Evolutionary conservation across 2,329 filamentous ascomycete species (phyloP), one percentile per base, ranked within the genome.

Genomic region (Pyrenophora tritici-repentis): DNA sequence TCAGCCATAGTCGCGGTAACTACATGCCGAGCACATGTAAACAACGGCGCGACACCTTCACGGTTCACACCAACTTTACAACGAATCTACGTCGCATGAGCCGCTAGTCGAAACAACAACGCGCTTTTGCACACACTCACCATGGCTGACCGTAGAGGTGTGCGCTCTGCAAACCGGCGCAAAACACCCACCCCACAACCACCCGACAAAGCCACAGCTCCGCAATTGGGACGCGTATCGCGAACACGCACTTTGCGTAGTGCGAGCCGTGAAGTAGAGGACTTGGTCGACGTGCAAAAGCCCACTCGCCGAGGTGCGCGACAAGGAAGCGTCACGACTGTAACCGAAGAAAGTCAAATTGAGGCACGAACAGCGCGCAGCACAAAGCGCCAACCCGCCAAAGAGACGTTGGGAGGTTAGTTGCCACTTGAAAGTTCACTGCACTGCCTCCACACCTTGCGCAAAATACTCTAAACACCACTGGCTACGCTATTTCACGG

Each of bases 231-330:
- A 51, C 68, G 63, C 55, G 56, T 55, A 50, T 49, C 66, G 55
- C 67, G 62, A 34, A 56, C 58, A 20, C 65, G 73, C 37, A 59
- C 53, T 18, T 67, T 73, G 38, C 69, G 75, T 59, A 76, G 74
- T 61, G 69, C 68, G 43, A 78, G 75, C 60, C 71, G 66, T 48
- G 76, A 77, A 37, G 47, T 72, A 4, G 67, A 67, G 10, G 51
- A 59, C 17, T 43, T 52, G 8, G 16, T 52, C 16, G 53, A 67
- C 16, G 42, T 55, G 16, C 47, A 53, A 20, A 69, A 65, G 32
- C 48, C 59, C 12, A 52, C 55, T 6, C 66, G 64, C 18, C 64
- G 65, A 41, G 61, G 53, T 26, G 58, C 58, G 34, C 68, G 73
- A 33, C 70, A 70, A 33, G 60, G 57, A 9, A 70, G 65, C 53